These are phyloP conservation scores for Amylostereum areolatum DNA, from an alignment of 1,284 basidiomycete species.

Conservation along the genomic window DNA sequence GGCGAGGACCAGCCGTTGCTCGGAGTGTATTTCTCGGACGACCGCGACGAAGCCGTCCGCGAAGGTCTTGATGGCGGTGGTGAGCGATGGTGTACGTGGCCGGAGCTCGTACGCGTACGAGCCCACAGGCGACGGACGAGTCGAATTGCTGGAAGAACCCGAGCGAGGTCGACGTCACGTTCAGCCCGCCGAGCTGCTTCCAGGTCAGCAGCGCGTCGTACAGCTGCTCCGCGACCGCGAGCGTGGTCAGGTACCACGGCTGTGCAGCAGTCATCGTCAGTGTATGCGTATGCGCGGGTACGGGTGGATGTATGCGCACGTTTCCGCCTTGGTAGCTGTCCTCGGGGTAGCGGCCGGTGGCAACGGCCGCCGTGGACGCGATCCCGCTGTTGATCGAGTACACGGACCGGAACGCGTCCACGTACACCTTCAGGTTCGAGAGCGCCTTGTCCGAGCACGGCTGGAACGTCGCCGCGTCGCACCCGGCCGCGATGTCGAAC, in stretches of 20 bases:
- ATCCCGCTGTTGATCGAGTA: conserved; percentile 44
- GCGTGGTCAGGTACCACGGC: conserved; percentile 38
- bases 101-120: conserved; percentile 27
- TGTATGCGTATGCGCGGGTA: background rate
- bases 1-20: conserved; percentile 28
- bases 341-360: conserved; percentile 51
- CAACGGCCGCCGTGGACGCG: conserved; percentile 34
- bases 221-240: conserved; percentile 39
- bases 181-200: conserved; percentile 24
- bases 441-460: conserved; percentile 55
- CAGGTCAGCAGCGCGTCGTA: conserved; percentile 38
- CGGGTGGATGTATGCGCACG: conserved; percentile 24
- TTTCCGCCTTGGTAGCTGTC: conserved; percentile 51
- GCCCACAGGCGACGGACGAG: conserved; percentile 26
- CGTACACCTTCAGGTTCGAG: conserved; percentile 43
- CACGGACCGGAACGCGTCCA: conserved; percentile 46
- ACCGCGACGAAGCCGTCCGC: conserved; percentile 38
- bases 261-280: conserved; percentile 11
- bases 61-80: conserved; percentile 27
- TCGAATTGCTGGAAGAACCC: conserved; percentile 36
- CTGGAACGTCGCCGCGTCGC: conserved; percentile 48
- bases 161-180: conserved; percentile 33
- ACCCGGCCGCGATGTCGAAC: conserved; percentile 45
- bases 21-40: conserved; percentile 34
- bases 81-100: conserved; percentile 27